phyloP scores from a whole-genome alignment of 257 asterid species.

The Osmanthus fragrans region DNA sequence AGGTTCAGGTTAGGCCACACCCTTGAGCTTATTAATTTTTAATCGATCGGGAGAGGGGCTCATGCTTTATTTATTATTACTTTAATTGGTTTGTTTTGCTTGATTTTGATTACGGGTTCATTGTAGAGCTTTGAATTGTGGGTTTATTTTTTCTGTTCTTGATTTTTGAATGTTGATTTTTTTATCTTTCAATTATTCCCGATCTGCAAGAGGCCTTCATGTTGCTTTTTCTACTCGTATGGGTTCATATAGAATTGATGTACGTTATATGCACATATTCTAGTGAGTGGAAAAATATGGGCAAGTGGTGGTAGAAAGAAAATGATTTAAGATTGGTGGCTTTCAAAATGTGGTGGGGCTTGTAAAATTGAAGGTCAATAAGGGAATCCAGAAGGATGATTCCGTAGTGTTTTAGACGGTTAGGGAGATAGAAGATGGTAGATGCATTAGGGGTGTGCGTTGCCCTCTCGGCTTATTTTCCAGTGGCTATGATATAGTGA shows the following conservation, averaged over 20 bases:
- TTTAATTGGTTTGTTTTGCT: background rate
- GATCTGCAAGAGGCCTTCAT: constrained; percentile 9
- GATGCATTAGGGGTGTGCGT: background rate
- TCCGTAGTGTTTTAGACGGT: background rate
- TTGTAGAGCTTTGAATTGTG: constrained; percentile 14
- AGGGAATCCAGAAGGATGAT: background rate
- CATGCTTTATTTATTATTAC: background rate
- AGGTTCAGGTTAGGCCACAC: constrained; percentile 23
- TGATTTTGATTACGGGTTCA: background rate
- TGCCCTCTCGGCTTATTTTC: background rate
- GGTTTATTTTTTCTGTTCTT: background rate
- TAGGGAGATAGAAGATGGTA: background rate
- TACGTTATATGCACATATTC: background rate
- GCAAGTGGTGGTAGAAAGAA: constrained; percentile 10
- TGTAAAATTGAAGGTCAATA: background rate
- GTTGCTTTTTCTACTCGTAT: background rate
- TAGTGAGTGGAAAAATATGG: background rate
- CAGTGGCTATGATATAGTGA: background rate
- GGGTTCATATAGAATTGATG: background rate
- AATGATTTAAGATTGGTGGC: background rate
- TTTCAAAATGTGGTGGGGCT: background rate
- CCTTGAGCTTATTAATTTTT: background rate
- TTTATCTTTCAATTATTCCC: background rate
- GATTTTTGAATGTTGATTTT: background rate
- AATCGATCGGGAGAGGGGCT: constrained; percentile 14